Evolutionary conservation across 306 rosid species (phyloP).

Genomic region (Begonia peltatifolia): DNA sequence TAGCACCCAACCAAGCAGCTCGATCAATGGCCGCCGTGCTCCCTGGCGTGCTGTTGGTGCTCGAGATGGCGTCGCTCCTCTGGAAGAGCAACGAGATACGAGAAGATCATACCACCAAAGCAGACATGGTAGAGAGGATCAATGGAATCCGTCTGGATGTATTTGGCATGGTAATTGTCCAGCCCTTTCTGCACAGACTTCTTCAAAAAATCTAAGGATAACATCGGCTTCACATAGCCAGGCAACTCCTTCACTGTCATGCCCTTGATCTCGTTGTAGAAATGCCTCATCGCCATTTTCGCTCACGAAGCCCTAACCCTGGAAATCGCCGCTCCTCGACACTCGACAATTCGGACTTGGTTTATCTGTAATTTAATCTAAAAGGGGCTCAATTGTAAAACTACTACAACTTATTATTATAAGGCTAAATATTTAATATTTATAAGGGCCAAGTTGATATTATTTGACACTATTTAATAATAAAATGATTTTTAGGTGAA

Average conservation of each 20-base stretch:
- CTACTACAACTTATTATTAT: too few relatives aligned
- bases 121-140: slow-evolving; percentile 49
- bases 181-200: slow-evolving; percentile 24
- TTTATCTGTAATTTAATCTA: too few relatives aligned
- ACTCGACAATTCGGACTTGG: too few relatives aligned
- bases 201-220: slow-evolving; percentile 37
- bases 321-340: slow-evolving; percentile 2
- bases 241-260: slow-evolving; percentile 54
- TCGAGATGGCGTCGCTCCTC: slow-evolving; percentile 73
- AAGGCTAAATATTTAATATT: too few relatives aligned
- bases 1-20: neutral
- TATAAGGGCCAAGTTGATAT: too few relatives aligned
- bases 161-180: slow-evolving; percentile 63
- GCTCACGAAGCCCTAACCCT: slow-evolving; percentile 18
- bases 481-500: too few relatives aligned
- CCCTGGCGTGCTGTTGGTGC: slow-evolving; percentile 51
- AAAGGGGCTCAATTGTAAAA: too few relatives aligned
- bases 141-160: slow-evolving; percentile 51
- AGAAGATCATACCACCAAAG: slow-evolving; percentile 66
- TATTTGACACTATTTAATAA: too few relatives aligned
- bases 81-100: slow-evolving; percentile 65
- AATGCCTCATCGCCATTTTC: slow-evolving; percentile 50
- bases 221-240: slow-evolving; percentile 41
- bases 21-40: slow-evolving; percentile 42
- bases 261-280: slow-evolving; percentile 61